Evolutionary conservation across 495 filamentous ascomycete species (phyloP).

Genomic region (Podospora didyma): DNA sequence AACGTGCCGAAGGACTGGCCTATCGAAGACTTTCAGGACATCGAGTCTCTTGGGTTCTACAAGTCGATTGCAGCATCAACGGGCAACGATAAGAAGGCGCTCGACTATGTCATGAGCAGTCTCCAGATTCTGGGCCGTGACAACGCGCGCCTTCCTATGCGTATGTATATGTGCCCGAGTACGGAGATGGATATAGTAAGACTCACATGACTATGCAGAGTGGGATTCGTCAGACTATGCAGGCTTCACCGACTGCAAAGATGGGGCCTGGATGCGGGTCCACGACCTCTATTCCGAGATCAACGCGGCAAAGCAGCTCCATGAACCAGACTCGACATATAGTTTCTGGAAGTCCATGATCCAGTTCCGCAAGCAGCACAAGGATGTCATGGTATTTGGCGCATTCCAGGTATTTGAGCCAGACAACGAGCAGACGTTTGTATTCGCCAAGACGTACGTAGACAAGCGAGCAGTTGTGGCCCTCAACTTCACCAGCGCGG

Average conservation of each 20-base stretch:
- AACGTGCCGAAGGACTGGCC: slow-evolving; percentile 64
- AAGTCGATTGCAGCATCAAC: not conserved
- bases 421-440: slow-evolving; percentile 37
- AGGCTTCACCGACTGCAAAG: slow-evolving; percentile 21
- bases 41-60: not conserved
- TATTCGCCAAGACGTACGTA: slow-evolving; percentile 36
- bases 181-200: slow-evolving; percentile 54
- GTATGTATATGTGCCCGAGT: slow-evolving; percentile 46
- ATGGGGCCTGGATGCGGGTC: slow-evolving; percentile 52
- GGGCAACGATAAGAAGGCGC: slow-evolving; percentile 34
- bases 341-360: slow-evolving; percentile 45
- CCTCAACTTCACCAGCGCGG: slow-evolving; percentile 31
- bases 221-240: slow-evolving; percentile 12
- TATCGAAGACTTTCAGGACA: slow-evolving; percentile 53
- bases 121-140: slow-evolving; percentile 56
- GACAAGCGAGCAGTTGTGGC: slow-evolving; percentile 22
- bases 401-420: slow-evolving; percentile 25
- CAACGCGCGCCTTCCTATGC: slow-evolving; percentile 57
- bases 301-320: slow-evolving; percentile 47
- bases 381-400: slow-evolving; percentile 34
- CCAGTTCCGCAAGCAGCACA: slow-evolving; percentile 24
- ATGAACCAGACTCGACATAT: slow-evolving; percentile 14
- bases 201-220: slow-evolving; percentile 45
- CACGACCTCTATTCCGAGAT: slow-evolving; percentile 50
- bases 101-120: slow-evolving; percentile 51